Evolutionary conservation across 2,329 filamentous ascomycete genomes (phyloP).

Genomic region (Colletotrichum lindemuthianum): DNA sequence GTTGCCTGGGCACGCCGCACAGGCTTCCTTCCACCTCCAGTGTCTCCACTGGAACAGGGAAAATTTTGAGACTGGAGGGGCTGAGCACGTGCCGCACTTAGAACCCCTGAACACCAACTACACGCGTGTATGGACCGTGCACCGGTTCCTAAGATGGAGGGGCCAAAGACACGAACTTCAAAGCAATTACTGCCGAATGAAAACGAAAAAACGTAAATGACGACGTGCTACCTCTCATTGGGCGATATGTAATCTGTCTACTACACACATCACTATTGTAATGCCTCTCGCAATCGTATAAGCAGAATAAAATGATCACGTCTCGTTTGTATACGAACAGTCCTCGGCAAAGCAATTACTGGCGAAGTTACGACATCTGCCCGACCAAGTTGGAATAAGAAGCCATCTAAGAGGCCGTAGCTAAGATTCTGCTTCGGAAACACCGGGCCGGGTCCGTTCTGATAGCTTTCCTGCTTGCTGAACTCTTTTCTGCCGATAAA

Average conservation of each 20-base stretch:
- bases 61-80: constrained; percentile 35
- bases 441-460: constrained; percentile 24
- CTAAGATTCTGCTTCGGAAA: constrained; percentile 20
- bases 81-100: constrained; percentile 32
- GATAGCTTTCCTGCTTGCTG: constrained; percentile 29
- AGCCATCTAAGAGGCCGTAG: constrained; percentile 32
- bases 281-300: too few species aligned
- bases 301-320: not conserved
- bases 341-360: not conserved
- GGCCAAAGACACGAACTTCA: too few species aligned
- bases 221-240: not conserved
- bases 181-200: too few species aligned
- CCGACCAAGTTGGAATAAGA: constrained; percentile 27
- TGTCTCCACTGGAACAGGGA: not conserved
- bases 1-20: not conserved
- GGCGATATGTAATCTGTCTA: too few species aligned
- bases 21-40: constrained; percentile 3
- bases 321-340: too few species aligned
- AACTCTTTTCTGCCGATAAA: constrained; percentile 29
- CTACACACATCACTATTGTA: too few species aligned
- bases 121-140: constrained; percentile 25
- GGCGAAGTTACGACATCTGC: not conserved
- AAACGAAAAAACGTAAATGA: not conserved
- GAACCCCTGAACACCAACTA: constrained; percentile 17
- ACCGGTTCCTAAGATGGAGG: not conserved